Base-by-base conservation (phyloP, 495 filamentous ascomycete species). In the Friedmanniomyces simplex region DNA sequence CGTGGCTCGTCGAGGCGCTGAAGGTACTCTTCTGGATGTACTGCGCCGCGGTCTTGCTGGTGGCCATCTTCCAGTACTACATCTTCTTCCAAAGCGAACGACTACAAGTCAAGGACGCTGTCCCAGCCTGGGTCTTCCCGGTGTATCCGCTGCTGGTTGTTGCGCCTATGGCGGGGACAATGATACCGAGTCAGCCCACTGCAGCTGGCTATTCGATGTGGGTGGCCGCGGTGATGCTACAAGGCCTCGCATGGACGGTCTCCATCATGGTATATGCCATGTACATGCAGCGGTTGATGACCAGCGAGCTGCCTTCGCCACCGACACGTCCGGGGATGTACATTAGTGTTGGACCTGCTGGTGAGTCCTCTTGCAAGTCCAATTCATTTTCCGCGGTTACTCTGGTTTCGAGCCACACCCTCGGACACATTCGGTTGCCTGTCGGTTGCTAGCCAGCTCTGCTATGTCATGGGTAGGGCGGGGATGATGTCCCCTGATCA, bases 51-150 rank as follows among this genome's bases (percentile, higher is more conserved):
- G 74, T 74, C 0, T 72, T 79, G 37, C 12, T 67, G 8, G 66
- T 75, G 1, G 72, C 70, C 2, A 69, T 82, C 6, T 63, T 69
- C 45, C 75, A 79, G 57, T 82, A 82, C 62, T 69, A 74, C 52
- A 53, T 76, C 14, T 63, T 82, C 49, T 82, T 82, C 63, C 71
- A 72, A 18, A 69, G 66, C 20, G 68, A 74, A 64, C 45, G 66
- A 60, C 50, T 72, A 60, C 52, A 56, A 70, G 60, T 73, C 47
- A 37, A 59, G 68, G 26, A 71, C 18, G 66, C 67, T 1, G 76
- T 77, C 22, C 79, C 79, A 0, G 76, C 75, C 6, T 81, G 78
- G 78, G 74, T 79, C 39, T 63, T 82, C 18, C 79, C 79, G 0
- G 73, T 79, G 12, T 81, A 79, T 52, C 78, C 79, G 14, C 69